phyloP scores from a whole-genome alignment of 306 rosid genomes.

The Gleditsia sinensis region DNA sequence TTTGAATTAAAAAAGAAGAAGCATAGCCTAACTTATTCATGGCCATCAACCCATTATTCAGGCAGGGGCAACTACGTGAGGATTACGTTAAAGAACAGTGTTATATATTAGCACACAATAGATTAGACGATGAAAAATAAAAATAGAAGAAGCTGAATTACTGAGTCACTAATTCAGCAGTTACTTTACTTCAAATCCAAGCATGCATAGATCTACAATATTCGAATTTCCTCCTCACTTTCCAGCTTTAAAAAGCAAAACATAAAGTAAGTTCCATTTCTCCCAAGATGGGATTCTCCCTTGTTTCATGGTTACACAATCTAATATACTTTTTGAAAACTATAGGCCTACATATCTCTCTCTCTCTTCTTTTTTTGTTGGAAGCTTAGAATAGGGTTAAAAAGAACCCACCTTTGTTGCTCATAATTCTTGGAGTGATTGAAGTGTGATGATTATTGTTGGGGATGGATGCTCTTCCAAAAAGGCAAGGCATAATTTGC shows the following conservation, averaged over 20 bases:
- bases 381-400: background rate
- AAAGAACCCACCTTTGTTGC: background rate
- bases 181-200: conserved; percentile 24
- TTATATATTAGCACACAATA: too few relatives aligned
- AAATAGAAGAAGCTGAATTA: too few relatives aligned
- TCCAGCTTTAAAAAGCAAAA: too few relatives aligned
- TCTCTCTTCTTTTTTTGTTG: background rate
- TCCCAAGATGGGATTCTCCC: conserved; percentile 9
- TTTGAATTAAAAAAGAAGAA: too few relatives aligned
- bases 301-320: conserved; percentile 26
- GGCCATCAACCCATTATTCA: too few relatives aligned
- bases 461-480: background rate
- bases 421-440: conserved; percentile 22
- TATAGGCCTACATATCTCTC: background rate
- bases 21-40: too few relatives aligned
- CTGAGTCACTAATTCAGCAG: background rate
- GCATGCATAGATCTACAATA: background rate
- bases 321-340: conserved; percentile 5
- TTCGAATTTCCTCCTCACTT: background rate
- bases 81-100: too few relatives aligned
- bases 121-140: too few relatives aligned
- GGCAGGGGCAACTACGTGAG: too few relatives aligned
- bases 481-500: conserved; percentile 36
- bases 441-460: conserved; percentile 32
- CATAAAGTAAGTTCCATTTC: too few relatives aligned